A percentile compares a stretch with the other conserved stretches of the same genome.
Evolutionary conservation across 2,329 filamentous ascomycete species (phyloP).

Genomic region (Exophiala sideris): DNA sequence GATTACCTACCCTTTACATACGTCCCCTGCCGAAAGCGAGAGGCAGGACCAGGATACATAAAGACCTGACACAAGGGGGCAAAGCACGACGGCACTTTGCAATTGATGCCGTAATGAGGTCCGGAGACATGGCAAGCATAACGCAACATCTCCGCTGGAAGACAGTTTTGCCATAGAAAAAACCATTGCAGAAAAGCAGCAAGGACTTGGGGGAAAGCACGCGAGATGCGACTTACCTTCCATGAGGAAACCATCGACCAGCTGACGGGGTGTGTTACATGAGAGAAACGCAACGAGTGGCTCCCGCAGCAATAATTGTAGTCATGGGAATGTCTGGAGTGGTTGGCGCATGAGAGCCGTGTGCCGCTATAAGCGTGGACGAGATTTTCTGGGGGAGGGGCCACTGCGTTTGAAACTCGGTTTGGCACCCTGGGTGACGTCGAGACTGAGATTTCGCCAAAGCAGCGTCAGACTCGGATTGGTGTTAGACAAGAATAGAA

Average conservation of each 20-base stretch:
- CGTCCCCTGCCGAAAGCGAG: neutral
- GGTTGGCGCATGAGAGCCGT: neutral
- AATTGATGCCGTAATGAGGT: constrained; percentile 4
- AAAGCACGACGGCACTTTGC: neutral
- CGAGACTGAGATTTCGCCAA: no score
- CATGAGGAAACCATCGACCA: neutral
- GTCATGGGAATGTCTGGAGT: constrained; percentile 9
- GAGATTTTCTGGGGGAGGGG: neutral
- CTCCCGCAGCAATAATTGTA: constrained; percentile 8
- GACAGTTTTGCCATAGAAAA: constrained; percentile 6
- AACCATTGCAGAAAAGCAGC: constrained; percentile 2
- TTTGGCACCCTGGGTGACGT: no score
- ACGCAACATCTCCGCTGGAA: constrained; percentile 10
- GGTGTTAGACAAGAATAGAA: no score
- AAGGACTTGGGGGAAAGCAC: neutral
- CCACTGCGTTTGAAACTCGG: no score
- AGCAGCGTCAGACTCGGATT: no score
- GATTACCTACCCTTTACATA: no score
- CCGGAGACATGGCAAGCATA: neutral
- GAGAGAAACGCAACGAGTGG: constrained; percentile 24
- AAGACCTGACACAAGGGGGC: neutral
- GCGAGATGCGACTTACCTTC: neutral
- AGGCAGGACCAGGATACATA: neutral
- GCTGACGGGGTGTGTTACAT: constrained; percentile 9
- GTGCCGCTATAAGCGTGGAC: neutral